Base-by-base conservation (phyloP, 2,329 filamentous ascomycete species). In the Epichloe hybrida region DNA sequence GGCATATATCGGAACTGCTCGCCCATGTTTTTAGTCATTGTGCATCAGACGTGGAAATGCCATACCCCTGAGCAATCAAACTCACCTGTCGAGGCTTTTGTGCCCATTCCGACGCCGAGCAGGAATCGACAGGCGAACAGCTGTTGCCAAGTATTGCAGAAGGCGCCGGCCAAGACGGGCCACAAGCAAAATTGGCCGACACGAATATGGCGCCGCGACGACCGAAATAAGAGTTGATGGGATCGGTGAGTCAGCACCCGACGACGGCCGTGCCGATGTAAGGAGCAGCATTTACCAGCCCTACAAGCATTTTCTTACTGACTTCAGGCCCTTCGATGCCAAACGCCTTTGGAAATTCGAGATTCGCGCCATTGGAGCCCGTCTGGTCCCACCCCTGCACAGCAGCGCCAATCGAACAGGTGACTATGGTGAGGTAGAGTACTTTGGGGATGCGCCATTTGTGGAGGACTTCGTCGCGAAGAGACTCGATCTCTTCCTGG, bases 51-150 rank as follows among this genome's bases (percentile, higher is more conserved):
- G 12, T 4, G 8, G 6, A 27, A 52, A 40, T 41, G 12, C 2
- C 6, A 5, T 5, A 20, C 13, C 3, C 9, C 27, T 12, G 20
- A 21, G 17, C 27, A 12, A 3, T n/a, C 4, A 11, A 7, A 62
- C 67, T 52, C 51, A 70, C 69, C 67, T 11, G 79, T 83, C 0
- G 80, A 79, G 20, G 81, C 80, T 62, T 89, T 89, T 15, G 83
- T 75, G 31, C 86, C 86, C 70, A 90, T 88, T 1, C 84, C 86
- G 44, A 93, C 78, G 9, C 88, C 88, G 53, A 91, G 75, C 12
- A 86, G 72, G 54, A 91, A 76, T 41, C 88, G 80, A 46, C 80
- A 82, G 41, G 79, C 73, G 52, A 93, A 75, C 56, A 89, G 77
- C 59, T 87, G 78, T 62, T 72, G 74, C 85, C 86, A 91, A 0